A percentile compares a stretch with the other conserved stretches of the same genome.
phyloP scores from a whole-genome alignment of 2,329 filamentous ascomycete species.

The Phyllosticta paracitricarpa region DNA sequence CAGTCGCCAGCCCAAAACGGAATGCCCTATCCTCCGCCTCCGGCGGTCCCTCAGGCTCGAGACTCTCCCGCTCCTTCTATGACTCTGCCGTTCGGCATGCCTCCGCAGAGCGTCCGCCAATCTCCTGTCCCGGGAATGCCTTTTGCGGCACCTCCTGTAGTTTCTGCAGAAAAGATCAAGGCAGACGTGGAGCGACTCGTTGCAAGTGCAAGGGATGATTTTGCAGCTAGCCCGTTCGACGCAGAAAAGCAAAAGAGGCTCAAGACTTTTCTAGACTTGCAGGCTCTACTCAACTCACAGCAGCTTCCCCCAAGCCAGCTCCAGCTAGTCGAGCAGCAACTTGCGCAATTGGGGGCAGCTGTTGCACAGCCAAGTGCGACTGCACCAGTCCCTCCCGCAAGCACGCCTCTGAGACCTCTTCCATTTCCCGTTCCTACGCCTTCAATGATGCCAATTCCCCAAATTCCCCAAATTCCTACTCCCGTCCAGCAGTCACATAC shows the following conservation, averaged over 20 bases:
- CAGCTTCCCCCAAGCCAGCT: conserved; percentile 72
- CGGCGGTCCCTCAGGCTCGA: conserved; percentile 17
- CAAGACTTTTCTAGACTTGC: conserved; percentile 76
- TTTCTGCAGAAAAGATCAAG: conserved; percentile 55
- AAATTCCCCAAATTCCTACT: conserved; percentile 17
- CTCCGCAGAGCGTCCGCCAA: conserved; percentile 9
- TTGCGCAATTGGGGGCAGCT: conserved; percentile 54
- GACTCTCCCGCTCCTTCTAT: conserved; percentile 25
- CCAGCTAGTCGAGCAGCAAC: conserved; percentile 73
- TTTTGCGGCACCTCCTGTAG: conserved; percentile 36
- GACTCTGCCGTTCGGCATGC: conserved; percentile 5
- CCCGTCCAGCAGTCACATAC: conserved; percentile 7
- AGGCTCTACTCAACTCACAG: conserved; percentile 67
- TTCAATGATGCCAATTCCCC: conserved; percentile 14
- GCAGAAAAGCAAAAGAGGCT: conserved; percentile 65
- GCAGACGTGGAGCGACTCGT: conserved; percentile 76
- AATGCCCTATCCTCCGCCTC: conserved; percentile 17
- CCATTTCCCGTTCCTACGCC: conserved; percentile 16
- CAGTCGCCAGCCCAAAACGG: conserved; percentile 19
- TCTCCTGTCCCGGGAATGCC: conserved; percentile 6
- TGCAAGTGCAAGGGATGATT: conserved; percentile 59
- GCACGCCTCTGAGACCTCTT: conserved; percentile 18
- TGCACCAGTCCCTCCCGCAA: conserved; percentile 20
- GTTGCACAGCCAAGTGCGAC: conserved; percentile 13
- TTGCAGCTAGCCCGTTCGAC: conserved; percentile 68